These are phyloP conservation scores for Metschnikowia reukaufii DNA, from an alignment of 805 yeast genomes.

Conservation along the genomic window DNA sequence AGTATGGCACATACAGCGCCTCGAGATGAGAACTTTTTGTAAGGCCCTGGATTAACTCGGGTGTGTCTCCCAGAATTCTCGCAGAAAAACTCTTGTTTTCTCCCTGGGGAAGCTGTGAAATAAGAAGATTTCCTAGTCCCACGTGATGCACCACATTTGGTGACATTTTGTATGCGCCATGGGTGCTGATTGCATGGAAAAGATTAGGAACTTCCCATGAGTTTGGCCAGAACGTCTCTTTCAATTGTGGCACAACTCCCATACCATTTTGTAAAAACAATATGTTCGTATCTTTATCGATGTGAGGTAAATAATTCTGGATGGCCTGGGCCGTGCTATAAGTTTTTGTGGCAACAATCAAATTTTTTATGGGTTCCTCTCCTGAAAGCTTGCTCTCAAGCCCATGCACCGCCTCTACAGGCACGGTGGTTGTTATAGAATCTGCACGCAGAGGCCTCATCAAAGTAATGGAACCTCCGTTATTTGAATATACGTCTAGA, in stretches of 20 bases:
- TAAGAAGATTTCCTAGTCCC: slow-evolving; percentile 63
- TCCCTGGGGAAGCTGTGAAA: slow-evolving; percentile 53
- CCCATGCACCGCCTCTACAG: slow-evolving; percentile 28
- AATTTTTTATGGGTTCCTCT: slow-evolving; percentile 42
- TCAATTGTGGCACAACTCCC: slow-evolving; percentile 62
- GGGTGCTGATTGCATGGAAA: slow-evolving; percentile 76
- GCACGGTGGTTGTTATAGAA: slow-evolving; percentile 16
- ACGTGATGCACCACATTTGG: slow-evolving; percentile 51
- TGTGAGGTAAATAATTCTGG: slow-evolving; percentile 48
- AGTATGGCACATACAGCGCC: slow-evolving; percentile 34
- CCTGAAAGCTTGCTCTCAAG: slow-evolving; percentile 12
- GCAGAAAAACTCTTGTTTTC: neutral
- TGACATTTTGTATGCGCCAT: slow-evolving; percentile 65
- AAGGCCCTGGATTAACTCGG: slow-evolving; percentile 26
- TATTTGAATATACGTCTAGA: slow-evolving; percentile 39
- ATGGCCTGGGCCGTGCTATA: slow-evolving; percentile 70
- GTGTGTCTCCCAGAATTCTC: slow-evolving; percentile 2
- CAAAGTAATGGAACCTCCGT: slow-evolving; percentile 39
- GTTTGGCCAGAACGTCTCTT: slow-evolving; percentile 54
- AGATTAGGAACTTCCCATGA: slow-evolving; percentile 50
- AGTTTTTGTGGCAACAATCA: slow-evolving; percentile 79
- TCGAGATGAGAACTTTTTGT: slow-evolving; percentile 26
- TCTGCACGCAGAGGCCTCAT: slow-evolving; percentile 24
- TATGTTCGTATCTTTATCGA: slow-evolving; percentile 53
- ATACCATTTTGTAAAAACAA: slow-evolving; percentile 83